Conservation (phyloP, 768 basidiomycete genomes). For the Podaxis carcinomalis region DNA sequence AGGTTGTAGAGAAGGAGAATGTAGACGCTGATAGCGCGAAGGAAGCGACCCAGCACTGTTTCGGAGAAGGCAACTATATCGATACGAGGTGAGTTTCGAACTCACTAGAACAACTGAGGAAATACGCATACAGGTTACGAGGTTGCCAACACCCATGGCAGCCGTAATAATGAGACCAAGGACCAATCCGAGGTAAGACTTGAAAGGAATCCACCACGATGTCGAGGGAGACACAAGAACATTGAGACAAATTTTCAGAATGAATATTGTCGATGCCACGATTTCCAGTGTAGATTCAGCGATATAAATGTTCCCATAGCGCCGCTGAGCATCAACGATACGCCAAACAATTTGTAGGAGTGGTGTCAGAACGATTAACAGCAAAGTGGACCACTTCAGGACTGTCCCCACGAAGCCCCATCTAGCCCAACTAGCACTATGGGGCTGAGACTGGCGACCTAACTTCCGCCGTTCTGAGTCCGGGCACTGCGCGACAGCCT, state of each 20-base stretch:
- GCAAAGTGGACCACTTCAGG: slow-evolving; percentile 48
- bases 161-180: slow-evolving; percentile 47
- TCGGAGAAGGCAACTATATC: slow-evolving; percentile 63
- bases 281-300: slow-evolving; percentile 56
- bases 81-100: background rate
- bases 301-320: slow-evolving; percentile 46
- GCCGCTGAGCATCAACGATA: slow-evolving; percentile 33
- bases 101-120: slow-evolving; percentile 9
- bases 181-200: slow-evolving; percentile 45
- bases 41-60: slow-evolving; percentile 61
- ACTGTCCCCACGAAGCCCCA: slow-evolving; percentile 56
- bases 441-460: slow-evolving; percentile 17
- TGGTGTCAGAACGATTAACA: slow-evolving; percentile 40
- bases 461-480: slow-evolving; percentile 15
- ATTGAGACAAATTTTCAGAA: slow-evolving; percentile 61
- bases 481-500: slow-evolving; percentile 57
- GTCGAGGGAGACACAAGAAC: slow-evolving; percentile 38
- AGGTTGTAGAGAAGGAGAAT: slow-evolving; percentile 56
- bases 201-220: slow-evolving; percentile 39
- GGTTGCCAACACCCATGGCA: slow-evolving; percentile 51
- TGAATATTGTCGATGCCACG: slow-evolving; percentile 51
- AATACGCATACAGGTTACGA: slow-evolving; percentile 49
- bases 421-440: slow-evolving; percentile 62
- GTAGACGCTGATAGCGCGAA: slow-evolving; percentile 60
- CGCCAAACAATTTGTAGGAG: slow-evolving; percentile 66